Evolutionary conservation across 2,329 filamentous ascomycete species (phyloP).

Genomic region (Mariannaea elegans): DNA sequence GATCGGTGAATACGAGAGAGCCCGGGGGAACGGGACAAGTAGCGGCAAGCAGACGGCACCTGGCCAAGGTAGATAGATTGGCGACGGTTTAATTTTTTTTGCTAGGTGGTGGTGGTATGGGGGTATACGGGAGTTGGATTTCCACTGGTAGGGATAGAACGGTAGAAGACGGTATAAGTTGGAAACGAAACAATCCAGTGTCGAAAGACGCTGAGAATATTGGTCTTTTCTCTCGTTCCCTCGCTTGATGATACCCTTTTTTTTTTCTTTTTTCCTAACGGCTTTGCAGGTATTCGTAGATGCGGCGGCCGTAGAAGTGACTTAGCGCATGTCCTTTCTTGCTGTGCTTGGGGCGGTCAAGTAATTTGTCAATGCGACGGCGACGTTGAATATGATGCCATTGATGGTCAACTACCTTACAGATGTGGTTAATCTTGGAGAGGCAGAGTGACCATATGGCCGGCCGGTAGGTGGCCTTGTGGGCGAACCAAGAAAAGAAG

Average conservation of each 20-base stretch:
- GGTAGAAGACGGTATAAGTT: slow-evolving; percentile 3
- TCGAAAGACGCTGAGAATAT: too few relatives aligned
- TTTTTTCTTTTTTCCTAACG: neutral
- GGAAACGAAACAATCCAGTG: slow-evolving; percentile 7
- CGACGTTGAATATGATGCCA: neutral
- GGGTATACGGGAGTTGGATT: slow-evolving; percentile 3
- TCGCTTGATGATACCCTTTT: neutral
- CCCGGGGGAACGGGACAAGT: slow-evolving; percentile 16
- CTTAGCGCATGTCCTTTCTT: neutral
- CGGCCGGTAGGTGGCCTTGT: neutral
- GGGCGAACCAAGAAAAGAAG: neutral
- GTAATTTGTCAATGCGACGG: neutral
- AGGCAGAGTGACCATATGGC: slow-evolving; percentile 1
- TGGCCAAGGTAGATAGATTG: slow-evolving; percentile 5
- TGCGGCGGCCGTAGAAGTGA: too few relatives aligned
- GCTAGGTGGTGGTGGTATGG: neutral
- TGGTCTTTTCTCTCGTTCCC: neutral
- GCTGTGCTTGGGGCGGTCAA: neutral
- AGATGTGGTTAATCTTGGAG: neutral
- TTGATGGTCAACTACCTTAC: neutral
- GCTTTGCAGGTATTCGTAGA: too few relatives aligned
- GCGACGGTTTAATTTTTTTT: slow-evolving; percentile 8
- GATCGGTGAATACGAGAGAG: slow-evolving; percentile 21
- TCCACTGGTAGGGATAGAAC: neutral
- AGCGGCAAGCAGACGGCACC: slow-evolving; percentile 14